phyloP scores from a whole-genome alignment of 352 stramenopile species.

The Pythium pectinolyticum region DNA sequence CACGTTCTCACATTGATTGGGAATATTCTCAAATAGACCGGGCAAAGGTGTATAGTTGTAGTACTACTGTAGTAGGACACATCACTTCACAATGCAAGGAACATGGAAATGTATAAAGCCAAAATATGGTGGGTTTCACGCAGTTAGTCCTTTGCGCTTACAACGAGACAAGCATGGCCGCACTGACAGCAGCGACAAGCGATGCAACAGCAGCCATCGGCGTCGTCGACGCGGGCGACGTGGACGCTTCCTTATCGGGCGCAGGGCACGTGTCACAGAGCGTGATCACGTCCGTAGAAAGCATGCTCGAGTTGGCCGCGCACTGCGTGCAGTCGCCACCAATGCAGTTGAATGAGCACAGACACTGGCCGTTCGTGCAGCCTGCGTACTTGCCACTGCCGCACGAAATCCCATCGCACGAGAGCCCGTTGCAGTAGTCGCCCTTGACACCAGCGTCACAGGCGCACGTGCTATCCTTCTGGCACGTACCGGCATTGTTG shows the following conservation, averaged over 20 bases:
- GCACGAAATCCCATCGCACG: conserved; percentile 55
- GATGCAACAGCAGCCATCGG: background rate
- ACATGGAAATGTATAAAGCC: too few relatives aligned
- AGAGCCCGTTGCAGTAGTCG: conserved; percentile 50
- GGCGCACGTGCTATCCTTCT: conserved; percentile 57
- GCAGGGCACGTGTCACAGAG: conserved; percentile 21
- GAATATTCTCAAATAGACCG: too few relatives aligned
- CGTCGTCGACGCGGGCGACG: background rate
- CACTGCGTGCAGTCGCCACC: conserved; percentile 46
- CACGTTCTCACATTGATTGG: too few relatives aligned
- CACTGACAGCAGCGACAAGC: background rate
- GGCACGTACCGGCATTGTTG: conserved; percentile 51
- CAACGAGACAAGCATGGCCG: background rate
- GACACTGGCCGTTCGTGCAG: conserved; percentile 53
- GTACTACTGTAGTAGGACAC: too few relatives aligned
- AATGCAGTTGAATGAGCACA: conserved; percentile 58
- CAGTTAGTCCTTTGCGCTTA: too few relatives aligned
- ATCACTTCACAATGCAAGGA: too few relatives aligned
- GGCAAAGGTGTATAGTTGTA: too few relatives aligned
- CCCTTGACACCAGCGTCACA: conserved; percentile 50
- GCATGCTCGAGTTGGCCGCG: conserved; percentile 34
- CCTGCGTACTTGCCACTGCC: conserved; percentile 47
- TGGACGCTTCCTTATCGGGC: conserved; percentile 12
- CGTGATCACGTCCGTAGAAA: background rate
- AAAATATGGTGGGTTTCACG: too few relatives aligned